Evolutionary conservation across 129 eudicot species (phyloP).

Genomic region (Smallanthus sonchifolius): DNA sequence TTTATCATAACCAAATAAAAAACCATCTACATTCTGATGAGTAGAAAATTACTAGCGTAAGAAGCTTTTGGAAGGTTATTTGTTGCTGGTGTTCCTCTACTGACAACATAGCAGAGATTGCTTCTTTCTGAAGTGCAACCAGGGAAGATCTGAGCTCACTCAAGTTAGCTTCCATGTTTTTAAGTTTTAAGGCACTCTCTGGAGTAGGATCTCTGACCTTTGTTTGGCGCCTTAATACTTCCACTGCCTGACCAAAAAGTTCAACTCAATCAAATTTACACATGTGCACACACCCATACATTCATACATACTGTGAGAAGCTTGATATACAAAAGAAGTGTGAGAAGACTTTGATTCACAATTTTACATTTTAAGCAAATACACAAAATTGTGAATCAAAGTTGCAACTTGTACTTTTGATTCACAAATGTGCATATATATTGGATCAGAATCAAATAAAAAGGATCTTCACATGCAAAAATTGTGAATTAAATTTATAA

Average conservation of each 20-base stretch:
- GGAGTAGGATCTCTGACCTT: constrained; percentile 55
- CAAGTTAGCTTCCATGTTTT: constrained; percentile 61
- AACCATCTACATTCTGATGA: neutral
- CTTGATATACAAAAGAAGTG: neutral
- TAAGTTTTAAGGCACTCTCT: constrained; percentile 62
- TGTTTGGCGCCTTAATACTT: constrained; percentile 68
- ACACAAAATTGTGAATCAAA: neutral
- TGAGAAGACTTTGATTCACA: neutral
- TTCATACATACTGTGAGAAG: neutral
- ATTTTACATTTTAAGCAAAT: neutral
- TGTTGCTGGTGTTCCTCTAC: constrained; percentile 94
- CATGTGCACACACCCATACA: neutral
- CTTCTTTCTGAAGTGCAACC: constrained; percentile 77
- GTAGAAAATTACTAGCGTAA: constrained; percentile 52
- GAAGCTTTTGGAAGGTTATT: constrained; percentile 74
- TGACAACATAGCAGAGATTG: constrained; percentile 77
- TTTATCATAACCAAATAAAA: neutral
- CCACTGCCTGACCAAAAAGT: constrained; percentile 54
- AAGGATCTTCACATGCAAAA: neutral
- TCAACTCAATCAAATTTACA: neutral
- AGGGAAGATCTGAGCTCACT: constrained; percentile 63
- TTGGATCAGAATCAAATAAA: neutral
- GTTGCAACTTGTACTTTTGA: neutral
- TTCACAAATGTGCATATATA: neutral
- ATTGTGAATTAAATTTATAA: neutral